Evolutionary conservation across 1,139 yeast genomes (phyloP).

Genomic region (Geotrichum restrictum): DNA sequence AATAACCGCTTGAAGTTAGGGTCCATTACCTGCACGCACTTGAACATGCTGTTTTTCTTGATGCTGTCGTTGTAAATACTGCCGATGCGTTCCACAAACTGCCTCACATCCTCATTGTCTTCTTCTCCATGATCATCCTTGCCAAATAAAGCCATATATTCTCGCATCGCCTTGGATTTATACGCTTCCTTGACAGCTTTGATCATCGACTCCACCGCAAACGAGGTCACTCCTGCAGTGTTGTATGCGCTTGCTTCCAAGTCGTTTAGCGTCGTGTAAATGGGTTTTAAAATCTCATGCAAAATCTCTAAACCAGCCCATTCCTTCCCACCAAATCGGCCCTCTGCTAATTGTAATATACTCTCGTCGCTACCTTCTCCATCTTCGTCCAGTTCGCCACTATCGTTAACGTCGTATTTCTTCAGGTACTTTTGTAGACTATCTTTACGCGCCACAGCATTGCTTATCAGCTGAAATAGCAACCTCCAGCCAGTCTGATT

Average conservation of each 20-base stretch:
- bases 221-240: constrained; percentile 23
- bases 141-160: constrained; percentile 3
- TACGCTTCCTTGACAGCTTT: constrained; percentile 17
- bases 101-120: constrained; percentile 8
- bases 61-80: constrained; percentile 12
- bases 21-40: constrained; percentile 20
- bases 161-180: constrained; percentile 8
- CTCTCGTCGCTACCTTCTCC: constrained; percentile 18
- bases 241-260: constrained; percentile 21
- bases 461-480: constrained; percentile 16
- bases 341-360: constrained; percentile 18
- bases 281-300: constrained; percentile 17
- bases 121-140: neutral
- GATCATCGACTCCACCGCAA: constrained; percentile 23
- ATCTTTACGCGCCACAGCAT: constrained; percentile 16
- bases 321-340: constrained; percentile 16
- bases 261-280: constrained; percentile 20
- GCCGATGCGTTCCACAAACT: constrained; percentile 11
- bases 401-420: constrained; percentile 13
- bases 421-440: constrained; percentile 16
- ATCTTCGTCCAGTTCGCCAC: constrained; percentile 15
- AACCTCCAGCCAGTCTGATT: constrained; percentile 20
- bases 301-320: constrained; percentile 20
- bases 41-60: constrained; percentile 15
- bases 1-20: constrained; percentile 22